Base-by-base conservation (phyloP, 1,139 yeast species). In the Suhomyces atakaporum region DNA sequence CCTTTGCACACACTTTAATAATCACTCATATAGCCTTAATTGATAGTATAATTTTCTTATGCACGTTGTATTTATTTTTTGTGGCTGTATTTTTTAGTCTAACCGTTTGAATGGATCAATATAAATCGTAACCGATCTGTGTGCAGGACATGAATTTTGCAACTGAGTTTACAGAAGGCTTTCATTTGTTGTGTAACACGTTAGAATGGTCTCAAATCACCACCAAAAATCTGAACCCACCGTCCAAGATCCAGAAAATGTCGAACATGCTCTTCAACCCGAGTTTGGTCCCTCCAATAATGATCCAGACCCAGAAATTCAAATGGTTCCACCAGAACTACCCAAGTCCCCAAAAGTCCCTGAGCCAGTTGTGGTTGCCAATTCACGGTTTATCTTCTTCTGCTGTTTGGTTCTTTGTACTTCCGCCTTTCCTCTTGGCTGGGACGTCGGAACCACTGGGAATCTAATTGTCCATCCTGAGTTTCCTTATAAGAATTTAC, bases 391-490 rank as follows among this genome's bases (percentile, higher is more conserved):
- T 15, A 27, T 27, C 8, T 6, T 16, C 15, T 11, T 16, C 14
- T 14, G 14, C 18, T 27, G 44, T 12, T 16, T 38, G n/a, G 29
- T 35, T 16, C 26, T 49, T 11, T 23, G 49, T 3, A 36, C 47
- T 7, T 38, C 48, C 13, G 62, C 62, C 6, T 50, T 60, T 23
- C 56, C 62, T 0, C 35, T 64, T n/a, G 69, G 69, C 1, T 63
- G 66, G 58, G 69, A 63, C 35, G 56, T 62, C 21, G 69, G 69
- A 8, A 61, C 69, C 8, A 55, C 58, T 3, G 63, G 62, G 13
- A 42, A 47, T 25, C 33, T 57, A 14, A 42, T 60, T 12, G 46
- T 35, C 3, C 39, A 37, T 29, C 19, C 33, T 22, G 6, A 24
- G 25, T 37, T 50, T 33, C 45, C 42, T 25, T 40, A 35, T 29